These are phyloP conservation scores for Metschnikowia chrysomelidarum DNA, from an alignment of 805 yeast species.

Conservation along the genomic window DNA sequence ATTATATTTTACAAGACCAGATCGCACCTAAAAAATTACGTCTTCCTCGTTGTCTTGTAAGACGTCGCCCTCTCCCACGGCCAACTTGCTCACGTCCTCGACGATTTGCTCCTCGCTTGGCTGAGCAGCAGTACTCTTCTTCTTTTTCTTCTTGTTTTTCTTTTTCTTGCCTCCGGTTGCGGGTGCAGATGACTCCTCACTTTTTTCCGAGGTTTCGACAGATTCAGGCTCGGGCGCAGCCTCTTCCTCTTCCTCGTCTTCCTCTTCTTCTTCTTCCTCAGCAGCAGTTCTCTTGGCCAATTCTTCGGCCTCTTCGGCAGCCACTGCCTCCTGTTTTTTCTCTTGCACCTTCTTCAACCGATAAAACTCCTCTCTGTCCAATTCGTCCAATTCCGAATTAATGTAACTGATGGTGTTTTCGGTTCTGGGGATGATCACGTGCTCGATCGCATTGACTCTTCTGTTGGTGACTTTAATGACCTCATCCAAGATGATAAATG, in stretches of 20 bases:
- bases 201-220: conserved; percentile 2
- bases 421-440: conserved; percentile 95
- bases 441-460: conserved; percentile 98
- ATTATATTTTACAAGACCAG: too few relatives aligned
- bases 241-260: conserved; percentile 19
- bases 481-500: conserved; percentile 93
- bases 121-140: conserved; percentile 10
- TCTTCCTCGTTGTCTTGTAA: conserved; percentile 46
- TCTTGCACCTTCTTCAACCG: conserved; percentile 95
- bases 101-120: conserved; percentile 20
- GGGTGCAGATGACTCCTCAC: conserved; percentile 3
- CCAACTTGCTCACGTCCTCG: conserved; percentile 30
- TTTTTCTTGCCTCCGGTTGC: conserved; percentile 13
- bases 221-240: conserved; percentile 8
- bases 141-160: conserved; percentile 18
- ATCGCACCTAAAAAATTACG: conserved; percentile 39
- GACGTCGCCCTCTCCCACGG: conserved; percentile 25
- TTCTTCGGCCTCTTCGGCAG: conserved; percentile 58
- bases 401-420: conserved; percentile 91
- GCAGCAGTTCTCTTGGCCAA: conserved; percentile 18
- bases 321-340: conserved; percentile 81
- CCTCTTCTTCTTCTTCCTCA: conserved; percentile 20
- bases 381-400: conserved; percentile 93
- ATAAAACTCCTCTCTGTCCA: conserved; percentile 97
- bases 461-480: conserved; percentile 97